A percentile compares a stretch with the other conserved stretches of the same genome.
Evolutionary conservation across 345 rosid species (phyloP).

Genomic region (Lepidium africanum): DNA sequence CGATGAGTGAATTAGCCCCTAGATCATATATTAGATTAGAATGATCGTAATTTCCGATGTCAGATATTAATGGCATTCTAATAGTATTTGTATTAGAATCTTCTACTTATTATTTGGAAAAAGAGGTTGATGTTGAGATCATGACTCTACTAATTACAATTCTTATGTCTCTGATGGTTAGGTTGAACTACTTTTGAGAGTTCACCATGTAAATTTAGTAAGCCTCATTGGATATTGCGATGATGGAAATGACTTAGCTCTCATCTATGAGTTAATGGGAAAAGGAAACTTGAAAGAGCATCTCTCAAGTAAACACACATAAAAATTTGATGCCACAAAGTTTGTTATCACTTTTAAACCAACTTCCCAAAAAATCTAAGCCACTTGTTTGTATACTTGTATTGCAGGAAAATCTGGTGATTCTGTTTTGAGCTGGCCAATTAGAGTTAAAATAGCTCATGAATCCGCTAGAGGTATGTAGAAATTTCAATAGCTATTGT

Average conservation of each 20-base stretch:
- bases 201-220: constrained; percentile 37
- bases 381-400: background rate
- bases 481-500: background rate
- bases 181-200: constrained; percentile 10
- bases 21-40: too few relatives aligned
- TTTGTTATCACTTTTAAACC: background rate
- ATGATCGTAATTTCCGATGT: too few relatives aligned
- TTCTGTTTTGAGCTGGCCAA: constrained; percentile 25
- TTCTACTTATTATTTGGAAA: background rate
- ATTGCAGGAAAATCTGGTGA: background rate
- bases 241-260: constrained; percentile 25
- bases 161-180: too few relatives aligned
- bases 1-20: too few relatives aligned
- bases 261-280: constrained; percentile 40
- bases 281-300: constrained; percentile 27
- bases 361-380: background rate
- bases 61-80: too few relatives aligned
- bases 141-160: too few relatives aligned
- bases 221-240: constrained; percentile 36
- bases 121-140: background rate
- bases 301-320: constrained; percentile 20
- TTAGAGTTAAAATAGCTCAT: constrained; percentile 31
- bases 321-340: background rate
- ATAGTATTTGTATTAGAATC: background rate
- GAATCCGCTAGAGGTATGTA: constrained; percentile 36